phyloP scores from a whole-genome alignment of 2,329 filamentous ascomycete species.

The Diplocarpon mali region DNA sequence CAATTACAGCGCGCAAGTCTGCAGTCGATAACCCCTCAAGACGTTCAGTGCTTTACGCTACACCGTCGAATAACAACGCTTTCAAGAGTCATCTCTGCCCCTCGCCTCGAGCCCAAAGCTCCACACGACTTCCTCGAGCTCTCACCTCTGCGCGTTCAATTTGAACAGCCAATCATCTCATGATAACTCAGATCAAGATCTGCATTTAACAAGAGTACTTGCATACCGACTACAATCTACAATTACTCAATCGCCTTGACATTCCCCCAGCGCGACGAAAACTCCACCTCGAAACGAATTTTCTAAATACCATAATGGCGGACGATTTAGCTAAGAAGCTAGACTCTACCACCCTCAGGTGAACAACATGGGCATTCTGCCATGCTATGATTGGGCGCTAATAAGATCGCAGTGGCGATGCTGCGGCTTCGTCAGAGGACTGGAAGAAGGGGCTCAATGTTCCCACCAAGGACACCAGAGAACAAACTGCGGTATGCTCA shows the following conservation, averaged over 20 bases:
- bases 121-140: constrained; percentile 5
- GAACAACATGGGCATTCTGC: constrained; percentile 20
- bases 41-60: not conserved
- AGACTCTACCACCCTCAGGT: constrained; percentile 41
- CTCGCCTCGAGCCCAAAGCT: constrained; percentile 12
- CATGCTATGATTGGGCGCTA: constrained; percentile 26
- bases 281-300: not conserved
- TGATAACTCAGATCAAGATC: constrained; percentile 8
- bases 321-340: constrained; percentile 43
- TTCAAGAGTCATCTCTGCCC: constrained; percentile 9
- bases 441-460: constrained; percentile 67
- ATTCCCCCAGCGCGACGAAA: not conserved
- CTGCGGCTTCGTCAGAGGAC: constrained; percentile 38
- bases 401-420: constrained; percentile 35
- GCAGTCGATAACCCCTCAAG: constrained; percentile 6
- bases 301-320: constrained; percentile 30
- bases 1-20: constrained; percentile 10
- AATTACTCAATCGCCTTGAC: not conserved
- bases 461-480: constrained; percentile 62
- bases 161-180: constrained; percentile 5
- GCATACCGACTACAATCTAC: not conserved
- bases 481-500: constrained; percentile 62
- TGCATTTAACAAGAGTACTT: constrained; percentile 2
- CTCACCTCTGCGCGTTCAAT: not conserved
- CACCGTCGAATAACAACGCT: not conserved